These are phyloP conservation scores for Ambrosiella beaveri DNA, from an alignment of 2,329 filamentous ascomycete species.

Conservation along the genomic window DNA sequence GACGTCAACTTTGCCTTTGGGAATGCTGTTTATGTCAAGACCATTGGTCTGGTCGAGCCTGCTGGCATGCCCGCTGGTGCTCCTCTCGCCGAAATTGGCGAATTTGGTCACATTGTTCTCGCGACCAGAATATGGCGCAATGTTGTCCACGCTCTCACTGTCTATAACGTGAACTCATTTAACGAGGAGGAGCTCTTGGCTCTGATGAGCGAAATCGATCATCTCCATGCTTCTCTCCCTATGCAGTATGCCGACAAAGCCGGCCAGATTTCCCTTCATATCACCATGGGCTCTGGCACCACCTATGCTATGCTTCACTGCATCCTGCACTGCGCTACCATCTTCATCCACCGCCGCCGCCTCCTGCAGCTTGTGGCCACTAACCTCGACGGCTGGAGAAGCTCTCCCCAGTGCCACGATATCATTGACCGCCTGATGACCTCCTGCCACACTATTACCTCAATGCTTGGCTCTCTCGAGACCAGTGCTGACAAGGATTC, in stretches of 20 bases:
- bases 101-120: slow-evolving; percentile 44
- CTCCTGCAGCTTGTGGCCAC: slow-evolving; percentile 40
- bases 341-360: slow-evolving; percentile 42
- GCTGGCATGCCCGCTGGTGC: slow-evolving; percentile 22
- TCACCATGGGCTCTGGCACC: slow-evolving; percentile 46
- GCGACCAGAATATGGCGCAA: slow-evolving; percentile 45
- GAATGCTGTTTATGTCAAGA: slow-evolving; percentile 40
- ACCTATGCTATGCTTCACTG: slow-evolving; percentile 47
- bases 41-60: slow-evolving; percentile 28
- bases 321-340: slow-evolving; percentile 41
- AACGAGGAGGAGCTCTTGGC: slow-evolving; percentile 34
- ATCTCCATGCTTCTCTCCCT: slow-evolving; percentile 35
- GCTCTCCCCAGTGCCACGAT: slow-evolving; percentile 31
- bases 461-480: slow-evolving; percentile 37
- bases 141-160: slow-evolving; percentile 43
- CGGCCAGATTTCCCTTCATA: slow-evolving; percentile 42
- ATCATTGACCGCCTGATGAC: slow-evolving; percentile 40
- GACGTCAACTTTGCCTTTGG: slow-evolving; percentile 48
- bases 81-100: slow-evolving; percentile 35
- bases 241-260: slow-evolving; percentile 45
- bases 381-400: slow-evolving; percentile 35
- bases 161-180: slow-evolving; percentile 32
- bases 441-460: slow-evolving; percentile 41
- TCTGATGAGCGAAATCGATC: slow-evolving; percentile 37
- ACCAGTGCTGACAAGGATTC: slow-evolving; percentile 38